Evolutionary conservation across 441 rosid genomes (phyloP).

Genomic region (Breynia disticha): DNA sequence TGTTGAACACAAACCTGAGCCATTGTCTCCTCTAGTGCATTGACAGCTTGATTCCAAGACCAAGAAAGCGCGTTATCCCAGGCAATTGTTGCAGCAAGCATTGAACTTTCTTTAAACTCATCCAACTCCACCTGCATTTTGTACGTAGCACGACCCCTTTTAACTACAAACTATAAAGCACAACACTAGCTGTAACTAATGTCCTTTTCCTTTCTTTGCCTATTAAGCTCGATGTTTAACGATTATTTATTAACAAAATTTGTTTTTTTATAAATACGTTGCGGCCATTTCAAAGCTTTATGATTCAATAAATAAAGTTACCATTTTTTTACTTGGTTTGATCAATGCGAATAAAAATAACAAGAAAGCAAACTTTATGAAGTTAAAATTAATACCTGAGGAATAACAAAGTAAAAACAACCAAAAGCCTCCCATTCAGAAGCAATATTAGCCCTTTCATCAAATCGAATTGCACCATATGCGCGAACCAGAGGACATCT

Average conservation of each 20-base stretch:
- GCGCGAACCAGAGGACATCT: conserved; percentile 81
- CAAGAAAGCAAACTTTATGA: no score
- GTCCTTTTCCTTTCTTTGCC: no score
- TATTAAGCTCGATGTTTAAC: no score
- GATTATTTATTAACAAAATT: no score
- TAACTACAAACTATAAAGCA: conserved; percentile 20
- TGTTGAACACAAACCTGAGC: conserved; percentile 30
- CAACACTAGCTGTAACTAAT: neutral
- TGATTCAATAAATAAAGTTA: no score
- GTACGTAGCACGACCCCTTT: conserved; percentile 27
- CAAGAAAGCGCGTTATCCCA: conserved; percentile 74
- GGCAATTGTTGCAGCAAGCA: conserved; percentile 76
- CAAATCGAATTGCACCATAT: conserved; percentile 85
- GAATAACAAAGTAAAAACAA: conserved; percentile 75
- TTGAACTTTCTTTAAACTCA: conserved; percentile 68
- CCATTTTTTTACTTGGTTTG: no score
- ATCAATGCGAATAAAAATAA: no score
- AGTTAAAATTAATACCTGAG: conserved; percentile 49
- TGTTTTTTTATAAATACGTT: no score
- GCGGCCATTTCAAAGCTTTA: no score
- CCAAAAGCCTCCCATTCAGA: conserved; percentile 86
- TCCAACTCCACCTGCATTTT: conserved; percentile 76
- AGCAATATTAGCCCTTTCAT: conserved; percentile 51
- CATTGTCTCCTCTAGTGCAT: conserved; percentile 42
- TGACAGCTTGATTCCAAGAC: conserved; percentile 55